Evolutionary conservation across 495 filamentous ascomycete species (phyloP), one percentile per base, ranked within the genome.

Genomic region (Aspergillus ostianus): DNA sequence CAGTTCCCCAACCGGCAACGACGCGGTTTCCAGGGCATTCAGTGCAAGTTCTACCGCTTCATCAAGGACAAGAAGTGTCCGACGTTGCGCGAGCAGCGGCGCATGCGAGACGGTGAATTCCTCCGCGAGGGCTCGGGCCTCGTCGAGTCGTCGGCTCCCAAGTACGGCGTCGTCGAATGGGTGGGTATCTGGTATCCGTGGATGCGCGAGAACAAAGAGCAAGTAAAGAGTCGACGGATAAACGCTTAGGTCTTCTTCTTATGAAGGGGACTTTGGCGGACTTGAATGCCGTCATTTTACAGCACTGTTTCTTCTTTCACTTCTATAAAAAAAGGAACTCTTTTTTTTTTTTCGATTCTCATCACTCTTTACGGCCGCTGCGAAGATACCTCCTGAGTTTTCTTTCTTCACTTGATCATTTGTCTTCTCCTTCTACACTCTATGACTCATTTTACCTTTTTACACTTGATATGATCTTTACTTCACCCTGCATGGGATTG

Each of bases 1-100:
- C 78, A 79, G 60, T 82, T 82, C 58, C 72, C 76, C n/a, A 67
- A 56, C 20, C 72, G 78, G 7, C 71, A 75, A 56, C 70, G 76
- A 2, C 65, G 73, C 12, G 78, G 77, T 15, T 77, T 78, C 67
- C 76, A 79, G 62, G 80, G 80, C 2, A 78, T 83, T 41, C 80
- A 83, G 65, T 83, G 80, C 73, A 81, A 80, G 56, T 83, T 81
- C 63, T 83, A 83, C 61, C 78, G 80, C 27, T 80, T 79, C 55
- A 78, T 80, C 55, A 75, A 77, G 62, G 73, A 77, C 51, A 75
- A 80, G 68, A 76, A 72, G 58, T 80, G 76, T 64, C 76, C 77
- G 0, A 78, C 76, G 6, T 60, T 80, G 6, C 69, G 76, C 19
- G 76, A 79, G 54, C 77, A 80, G 63, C 57, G 76, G 18, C 70